Conservation (phyloP, 1,139 yeast species). For the Debaryomycetaceae sp. region DNA sequence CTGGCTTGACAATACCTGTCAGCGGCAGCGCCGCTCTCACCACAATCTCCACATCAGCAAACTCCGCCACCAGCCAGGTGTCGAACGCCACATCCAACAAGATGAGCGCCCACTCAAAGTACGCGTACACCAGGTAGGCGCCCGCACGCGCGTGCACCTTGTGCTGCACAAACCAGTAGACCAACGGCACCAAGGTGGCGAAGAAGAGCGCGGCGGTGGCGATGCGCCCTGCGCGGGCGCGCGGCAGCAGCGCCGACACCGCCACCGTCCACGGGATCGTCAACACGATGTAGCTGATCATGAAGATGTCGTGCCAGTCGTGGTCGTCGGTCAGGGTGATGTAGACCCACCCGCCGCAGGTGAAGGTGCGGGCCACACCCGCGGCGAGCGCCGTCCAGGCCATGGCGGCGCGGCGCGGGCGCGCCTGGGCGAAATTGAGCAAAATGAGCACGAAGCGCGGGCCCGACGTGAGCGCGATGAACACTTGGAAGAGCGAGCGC, state of each 20-base stretch:
- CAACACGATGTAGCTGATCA: slow-evolving; percentile 83
- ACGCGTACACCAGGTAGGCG: slow-evolving; percentile 93
- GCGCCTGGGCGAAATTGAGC: slow-evolving; percentile 46
- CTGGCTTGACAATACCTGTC: slow-evolving; percentile 14
- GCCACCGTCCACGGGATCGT: slow-evolving; percentile 89
- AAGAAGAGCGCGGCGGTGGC: slow-evolving; percentile 61
- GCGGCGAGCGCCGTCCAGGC: slow-evolving; percentile 45
- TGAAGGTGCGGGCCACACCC: slow-evolving; percentile 79
- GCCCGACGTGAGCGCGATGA: slow-evolving; percentile 75
- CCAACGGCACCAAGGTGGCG: slow-evolving; percentile 67
- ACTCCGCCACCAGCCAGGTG: slow-evolving; percentile 71
- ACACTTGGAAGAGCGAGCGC: slow-evolving; percentile 82
- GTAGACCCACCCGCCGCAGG: slow-evolving; percentile 99
- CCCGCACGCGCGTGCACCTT: slow-evolving; percentile 84
- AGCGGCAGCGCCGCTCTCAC: slow-evolving; percentile 23
- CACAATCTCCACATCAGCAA: slow-evolving; percentile 52
- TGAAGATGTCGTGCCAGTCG: slow-evolving; percentile 91
- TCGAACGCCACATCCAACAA: slow-evolving; percentile 82
- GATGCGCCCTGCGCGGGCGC: slow-evolving; percentile 48
- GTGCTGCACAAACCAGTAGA: slow-evolving; percentile 89
- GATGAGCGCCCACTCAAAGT: slow-evolving; percentile 89
- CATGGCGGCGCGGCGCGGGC: slow-evolving; percentile 26
- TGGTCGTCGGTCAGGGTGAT: slow-evolving; percentile 96
- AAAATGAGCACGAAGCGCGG: slow-evolving; percentile 78
- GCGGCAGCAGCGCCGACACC: slow-evolving; percentile 52